Evolutionary conservation across 352 stramenopile genomes (phyloP).

Genomic region (Hyaloperonospora brassicae): DNA sequence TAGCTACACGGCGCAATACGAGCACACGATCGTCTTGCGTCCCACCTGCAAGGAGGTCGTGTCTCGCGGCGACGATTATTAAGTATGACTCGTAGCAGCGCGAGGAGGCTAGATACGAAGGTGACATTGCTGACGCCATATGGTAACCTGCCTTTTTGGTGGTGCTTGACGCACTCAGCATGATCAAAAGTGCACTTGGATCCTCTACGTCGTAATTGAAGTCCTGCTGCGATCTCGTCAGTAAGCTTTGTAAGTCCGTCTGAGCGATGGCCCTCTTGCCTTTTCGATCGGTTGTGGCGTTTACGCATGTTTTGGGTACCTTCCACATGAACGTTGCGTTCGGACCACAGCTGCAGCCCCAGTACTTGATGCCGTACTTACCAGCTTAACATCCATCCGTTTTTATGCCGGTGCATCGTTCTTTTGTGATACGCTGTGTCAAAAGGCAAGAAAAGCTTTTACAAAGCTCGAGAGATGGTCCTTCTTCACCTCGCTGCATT

Average conservation of each 20-base stretch:
- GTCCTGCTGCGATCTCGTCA: slow-evolving; percentile 62
- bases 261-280: too few species aligned
- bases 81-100: slow-evolving; percentile 15
- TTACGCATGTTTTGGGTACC: too few species aligned
- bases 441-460: slow-evolving; percentile 35
- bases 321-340: slow-evolving; percentile 4
- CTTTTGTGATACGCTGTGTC: too few species aligned
- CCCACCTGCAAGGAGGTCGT: slow-evolving; percentile 98
- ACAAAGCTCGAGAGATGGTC: slow-evolving; percentile 62
- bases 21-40: slow-evolving; percentile 96
- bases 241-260: slow-evolving; percentile 69
- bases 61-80: slow-evolving; percentile 97
- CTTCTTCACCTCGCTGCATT: slow-evolving; percentile 39
- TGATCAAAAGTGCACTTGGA: too few species aligned
- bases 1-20: slow-evolving; percentile 98
- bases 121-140: slow-evolving; percentile 3
- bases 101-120: slow-evolving; percentile 7
- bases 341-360: slow-evolving; percentile 12
- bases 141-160: slow-evolving; percentile 15
- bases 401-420: too few species aligned
- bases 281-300: neutral
- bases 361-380: slow-evolving; percentile 17
- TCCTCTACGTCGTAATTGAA: too few species aligned
- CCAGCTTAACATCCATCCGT: neutral
- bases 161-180: too few species aligned